Conservation (phyloP, 345 rosid species). For the Eucalyptus guilfoylei region DNA sequence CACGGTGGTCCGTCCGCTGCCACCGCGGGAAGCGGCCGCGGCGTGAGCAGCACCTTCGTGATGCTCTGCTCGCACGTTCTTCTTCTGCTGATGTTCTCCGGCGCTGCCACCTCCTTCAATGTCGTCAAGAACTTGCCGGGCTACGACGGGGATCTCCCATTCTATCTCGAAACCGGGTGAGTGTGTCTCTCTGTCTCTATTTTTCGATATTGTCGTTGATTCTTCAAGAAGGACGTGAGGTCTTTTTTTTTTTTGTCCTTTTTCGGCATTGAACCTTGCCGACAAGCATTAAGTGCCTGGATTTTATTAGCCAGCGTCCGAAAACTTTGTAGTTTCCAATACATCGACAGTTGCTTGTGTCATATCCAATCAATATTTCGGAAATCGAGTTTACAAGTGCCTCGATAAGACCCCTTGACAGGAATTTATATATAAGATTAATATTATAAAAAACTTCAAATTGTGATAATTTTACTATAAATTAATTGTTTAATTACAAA, state of each 20-base stretch:
- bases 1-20: neutral
- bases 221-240: neutral
- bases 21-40: neutral
- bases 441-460: too few relatives aligned
- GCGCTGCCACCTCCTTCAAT: neutral
- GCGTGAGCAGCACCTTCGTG: too few relatives aligned
- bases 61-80: neutral
- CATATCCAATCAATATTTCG: too few relatives aligned
- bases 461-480: accelerated
- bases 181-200: neutral
- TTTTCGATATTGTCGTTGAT: too few relatives aligned
- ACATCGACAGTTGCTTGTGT: too few relatives aligned
- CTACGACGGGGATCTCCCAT: neutral
- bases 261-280: neutral
- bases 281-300: neutral
- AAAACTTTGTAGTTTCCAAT: too few relatives aligned
- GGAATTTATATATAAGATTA: too few relatives aligned
- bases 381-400: too few relatives aligned
- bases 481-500: accelerated
- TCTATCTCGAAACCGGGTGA: neutral
- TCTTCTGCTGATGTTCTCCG: neutral
- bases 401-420: too few relatives aligned
- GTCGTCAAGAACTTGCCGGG: neutral
- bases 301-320: too few relatives aligned
- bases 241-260: neutral